Evolutionary conservation across 75 land plant species (phyloP).

Genomic region (Pinus tabuliformis): DNA sequence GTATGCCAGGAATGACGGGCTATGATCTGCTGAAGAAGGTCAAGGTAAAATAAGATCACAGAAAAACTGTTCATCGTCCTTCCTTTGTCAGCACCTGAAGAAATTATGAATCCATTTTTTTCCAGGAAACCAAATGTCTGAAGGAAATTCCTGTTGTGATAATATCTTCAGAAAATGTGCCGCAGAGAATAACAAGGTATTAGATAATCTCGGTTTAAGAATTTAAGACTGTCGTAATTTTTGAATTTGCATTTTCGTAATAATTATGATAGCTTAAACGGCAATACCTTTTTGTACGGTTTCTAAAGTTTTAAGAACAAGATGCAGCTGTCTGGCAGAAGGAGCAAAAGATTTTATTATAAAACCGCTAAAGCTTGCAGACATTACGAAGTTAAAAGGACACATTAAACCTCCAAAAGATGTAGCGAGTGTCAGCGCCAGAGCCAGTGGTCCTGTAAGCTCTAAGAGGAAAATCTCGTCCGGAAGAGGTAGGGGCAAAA

Average conservation of each 20-base stretch:
- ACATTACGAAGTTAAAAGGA: constrained; percentile 15
- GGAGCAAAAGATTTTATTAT: constrained; percentile 32
- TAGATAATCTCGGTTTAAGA: too few species aligned
- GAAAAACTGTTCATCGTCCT: background rate
- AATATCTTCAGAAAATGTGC: constrained; percentile 79
- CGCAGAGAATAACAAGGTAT: constrained; percentile 58
- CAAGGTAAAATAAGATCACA: constrained; percentile 15
- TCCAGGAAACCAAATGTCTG: constrained; percentile 40
- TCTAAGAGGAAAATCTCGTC: constrained; percentile 16
- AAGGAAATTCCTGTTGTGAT: constrained; percentile 75
- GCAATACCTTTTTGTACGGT: too few species aligned
- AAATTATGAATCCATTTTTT: too few species aligned
- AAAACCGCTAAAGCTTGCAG: constrained; percentile 25
- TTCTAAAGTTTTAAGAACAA: background rate
- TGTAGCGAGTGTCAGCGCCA: background rate
- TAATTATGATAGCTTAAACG: too few species aligned
- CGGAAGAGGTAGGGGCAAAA: constrained; percentile 4
- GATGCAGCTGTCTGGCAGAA: constrained; percentile 23
- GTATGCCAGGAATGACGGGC: constrained; percentile 37
- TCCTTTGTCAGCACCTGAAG: background rate
- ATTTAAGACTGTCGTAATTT: too few species aligned
- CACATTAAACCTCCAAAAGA: constrained; percentile 11
- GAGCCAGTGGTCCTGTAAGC: background rate
- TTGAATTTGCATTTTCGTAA: too few species aligned
- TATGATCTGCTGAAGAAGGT: constrained; percentile 24